phyloP scores from a whole-genome alignment of 2,329 filamentous ascomycete species.

The Ceratocystis cubensis region DNA sequence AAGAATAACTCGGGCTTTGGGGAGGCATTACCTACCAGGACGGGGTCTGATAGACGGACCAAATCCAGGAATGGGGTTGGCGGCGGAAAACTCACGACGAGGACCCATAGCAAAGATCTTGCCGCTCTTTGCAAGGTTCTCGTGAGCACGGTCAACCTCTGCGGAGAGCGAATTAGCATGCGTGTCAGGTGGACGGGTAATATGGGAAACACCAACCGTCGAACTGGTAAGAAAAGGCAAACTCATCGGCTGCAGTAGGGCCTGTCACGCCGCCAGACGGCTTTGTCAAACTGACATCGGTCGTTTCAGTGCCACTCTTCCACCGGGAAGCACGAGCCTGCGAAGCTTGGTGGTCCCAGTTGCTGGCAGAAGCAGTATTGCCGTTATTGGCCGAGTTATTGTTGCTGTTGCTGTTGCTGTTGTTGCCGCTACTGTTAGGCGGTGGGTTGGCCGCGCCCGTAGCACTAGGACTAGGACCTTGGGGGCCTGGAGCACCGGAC shows the following conservation, averaged over 20 bases:
- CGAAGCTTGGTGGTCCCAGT: slow-evolving; percentile 37
- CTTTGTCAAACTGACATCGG: slow-evolving; percentile 14
- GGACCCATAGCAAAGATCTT: slow-evolving; percentile 67
- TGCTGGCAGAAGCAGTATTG: slow-evolving; percentile 25
- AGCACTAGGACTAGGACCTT: slow-evolving; percentile 11
- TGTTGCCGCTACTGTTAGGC: slow-evolving; percentile 21
- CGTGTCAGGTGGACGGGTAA: background rate
- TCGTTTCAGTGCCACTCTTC: slow-evolving; percentile 12
- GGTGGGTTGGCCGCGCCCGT: slow-evolving; percentile 1
- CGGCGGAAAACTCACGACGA: slow-evolving; percentile 65
- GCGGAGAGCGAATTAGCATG: slow-evolving; percentile 8
- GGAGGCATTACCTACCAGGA: slow-evolving; percentile 25
- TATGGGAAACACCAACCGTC: slow-evolving; percentile 55
- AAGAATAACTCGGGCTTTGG: slow-evolving; percentile 2
- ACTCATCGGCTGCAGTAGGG: slow-evolving; percentile 60
- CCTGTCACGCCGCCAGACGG: slow-evolving; percentile 61
- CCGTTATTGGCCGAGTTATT: background rate
- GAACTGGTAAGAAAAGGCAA: slow-evolving; percentile 75
- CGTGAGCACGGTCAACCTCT: slow-evolving; percentile 94
- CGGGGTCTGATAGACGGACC: slow-evolving; percentile 25
- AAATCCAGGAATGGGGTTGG: slow-evolving; percentile 40
- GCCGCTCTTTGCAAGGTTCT: slow-evolving; percentile 92
- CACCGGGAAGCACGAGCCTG: slow-evolving; percentile 29
- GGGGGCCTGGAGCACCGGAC: slow-evolving; percentile 11
- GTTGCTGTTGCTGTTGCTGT: slow-evolving; percentile 28